phyloP scores from a whole-genome alignment of 73 alveolate species.

The Uronychia binucleata region DNA sequence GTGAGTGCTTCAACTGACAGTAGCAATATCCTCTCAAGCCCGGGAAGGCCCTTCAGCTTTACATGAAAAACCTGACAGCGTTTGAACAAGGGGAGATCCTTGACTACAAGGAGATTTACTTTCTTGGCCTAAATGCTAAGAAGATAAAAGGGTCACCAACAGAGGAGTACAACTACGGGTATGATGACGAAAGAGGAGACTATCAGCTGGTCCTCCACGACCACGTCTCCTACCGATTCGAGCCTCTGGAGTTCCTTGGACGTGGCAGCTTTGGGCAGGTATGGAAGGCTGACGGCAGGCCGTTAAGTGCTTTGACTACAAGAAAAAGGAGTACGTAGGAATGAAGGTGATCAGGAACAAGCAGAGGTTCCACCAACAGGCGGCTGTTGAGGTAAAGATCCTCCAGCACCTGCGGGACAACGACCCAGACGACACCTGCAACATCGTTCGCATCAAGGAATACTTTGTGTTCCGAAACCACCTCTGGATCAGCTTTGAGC shows the following conservation, averaged over 20 bases:
- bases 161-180: slow-evolving; percentile 16
- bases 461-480: slow-evolving; percentile 62
- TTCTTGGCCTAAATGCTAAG: background rate
- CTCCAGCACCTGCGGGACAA: slow-evolving; percentile 60
- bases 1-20: background rate
- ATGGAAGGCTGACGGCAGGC: no score
- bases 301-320: background rate
- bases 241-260: slow-evolving; percentile 51
- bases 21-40: slow-evolving; percentile 8
- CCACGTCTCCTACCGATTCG: slow-evolving; percentile 93
- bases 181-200: slow-evolving; percentile 93
- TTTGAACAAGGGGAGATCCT: slow-evolving; percentile 66
- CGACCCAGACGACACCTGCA: slow-evolving; percentile 69
- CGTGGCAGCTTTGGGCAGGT: background rate
- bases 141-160: background rate
- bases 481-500: slow-evolving; percentile 64
- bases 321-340: slow-evolving; percentile 53
- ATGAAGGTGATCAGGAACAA: slow-evolving; percentile 90
- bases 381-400: slow-evolving; percentile 77
- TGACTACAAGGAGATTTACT: slow-evolving; percentile 42
- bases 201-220: slow-evolving; percentile 79
- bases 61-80: slow-evolving; percentile 55
- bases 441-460: slow-evolving; percentile 80
- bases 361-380: slow-evolving; percentile 74
- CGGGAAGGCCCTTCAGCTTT: slow-evolving; percentile 46